Evolutionary conservation across 129 eudicot species (phyloP), one percentile per base, ranked within the genome.

Genomic region (Smallanthus sonchifolius): DNA sequence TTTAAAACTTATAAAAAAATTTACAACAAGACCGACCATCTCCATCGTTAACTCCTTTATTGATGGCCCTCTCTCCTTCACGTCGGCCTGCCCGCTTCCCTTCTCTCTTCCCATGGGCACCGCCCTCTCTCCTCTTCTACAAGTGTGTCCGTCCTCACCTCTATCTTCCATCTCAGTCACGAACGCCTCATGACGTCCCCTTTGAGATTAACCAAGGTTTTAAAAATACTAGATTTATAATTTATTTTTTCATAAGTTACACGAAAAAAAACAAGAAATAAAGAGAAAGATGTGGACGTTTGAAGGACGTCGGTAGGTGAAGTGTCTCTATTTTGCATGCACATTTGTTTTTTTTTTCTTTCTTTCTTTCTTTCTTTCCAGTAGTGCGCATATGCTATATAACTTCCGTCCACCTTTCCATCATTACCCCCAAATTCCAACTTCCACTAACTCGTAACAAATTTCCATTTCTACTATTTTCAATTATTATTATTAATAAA

Each of bases 311-410:
- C 17, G 67, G 73, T 71, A 1, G 77, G 78, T 79, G 74, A 79
- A 42, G 52, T 79, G 83, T 79, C 78, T 69, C 81, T 65, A 56
- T 72, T 79, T 79, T 65, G 42, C 78, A 52, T 72, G 69, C 74
- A 72, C 78, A 72, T 67, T 51, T 71, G 28, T 16, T 34, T 32
- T 24, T 24, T 8, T 24, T 3, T 57, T 11, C 19, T 2, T 10
- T 19, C 4, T 8, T 4, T 57, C 28, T 37, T 11, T 40, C 44
- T 45, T 30, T 34, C 20, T 8, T 65, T 7, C 24, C 16, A 30
- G 20, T 67, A 77, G 81, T 77, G 81, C 75, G 62, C 48, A 16
- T 43, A 72, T 39, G 2, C 24, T 7, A 39, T 57, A 16, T 70
- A 39, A 68, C 73, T 67, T 42, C 39, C 42, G 75, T 82, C 84